Evolutionary conservation across 2,329 filamentous ascomycete genomes (phyloP), one percentile per base, ranked within the genome.

Genomic region (Aspergillus fructus): DNA sequence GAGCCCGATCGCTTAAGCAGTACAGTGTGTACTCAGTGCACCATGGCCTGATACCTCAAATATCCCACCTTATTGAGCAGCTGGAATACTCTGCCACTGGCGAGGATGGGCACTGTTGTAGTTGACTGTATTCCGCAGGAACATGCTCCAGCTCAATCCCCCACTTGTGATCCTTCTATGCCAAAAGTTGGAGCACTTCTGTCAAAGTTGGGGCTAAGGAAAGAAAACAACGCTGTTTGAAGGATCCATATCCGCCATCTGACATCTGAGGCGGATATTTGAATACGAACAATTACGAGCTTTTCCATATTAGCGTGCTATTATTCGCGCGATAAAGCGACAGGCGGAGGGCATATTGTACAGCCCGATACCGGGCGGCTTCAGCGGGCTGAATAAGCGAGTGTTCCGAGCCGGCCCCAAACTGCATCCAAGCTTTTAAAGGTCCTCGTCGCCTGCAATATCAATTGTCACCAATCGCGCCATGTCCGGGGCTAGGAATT

Each of bases 401-500:
- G 9, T 30, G n/a, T 46, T 41, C 42, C 47, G 47, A 24, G 48
- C 27, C 42, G 19, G 34, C 34, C 19, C 49, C 41, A 42, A 56
- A 50, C n/a, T 12, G 19, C 37, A 40, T n/a, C 4, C 19, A 40
- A 53, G 33, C 43, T 42, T 55, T 58, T 56, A 21, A 21, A 34
- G 17, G 30, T 15, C 30, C 27, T 48, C 15, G 27, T 37, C 46
- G 23, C 30, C n/a, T 23, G 27, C 12, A 8, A 17, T 12, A 21
- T 37, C 34, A 37, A 37, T 21, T 34, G 30, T 48, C 46, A 34
- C 15, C 46, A 5, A 48, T 21, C 46, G 17, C 63, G 61, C 59
- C 53, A 73, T 73, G 71, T 72, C 70, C 24, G 61, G 67, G 59
- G 62, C 64, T 39, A 64, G 71, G 59, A 69, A 69, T 40, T 45